Evolutionary conservation across 2,329 filamentous ascomycete genomes (phyloP), one percentile per base, ranked within the genome.

Genomic region (Pseudocercospora eumusae): DNA sequence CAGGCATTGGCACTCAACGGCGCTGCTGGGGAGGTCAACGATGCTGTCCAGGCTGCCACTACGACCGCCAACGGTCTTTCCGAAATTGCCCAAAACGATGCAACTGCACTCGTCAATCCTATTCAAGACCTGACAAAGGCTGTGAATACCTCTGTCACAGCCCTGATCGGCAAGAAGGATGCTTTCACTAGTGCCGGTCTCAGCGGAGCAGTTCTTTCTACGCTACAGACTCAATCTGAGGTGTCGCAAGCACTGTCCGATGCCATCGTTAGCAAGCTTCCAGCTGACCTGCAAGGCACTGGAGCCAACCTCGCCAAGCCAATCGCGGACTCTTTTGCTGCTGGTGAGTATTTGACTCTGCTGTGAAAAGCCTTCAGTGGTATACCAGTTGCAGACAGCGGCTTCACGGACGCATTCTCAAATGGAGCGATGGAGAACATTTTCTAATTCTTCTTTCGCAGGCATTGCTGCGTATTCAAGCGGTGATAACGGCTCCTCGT

Each of bases 181-280:
- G 11, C 18, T n/a, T 62, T 62, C 56, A 8, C 21, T 36, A 21
- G 3, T 6, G 56, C 49, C 18, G 60, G 60, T 31, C 60, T 62
- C 21, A 21, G 28, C 18, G 36, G 21, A 11, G 50, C 56, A 36
- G 60, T 62, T 36, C 60, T 62, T 20, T 33, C 49, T 7, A 49
- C 49, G 13, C 56, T 62, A 18, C 56, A 47, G 27, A 55, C 56
- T 2, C 60, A 59, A 42, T 28, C 52, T 5, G 33, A 47, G 15
- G 49, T 56, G 1, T 59, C 56, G 25, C 23, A 27, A 18, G 44
- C 23, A 21, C 40, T 62, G 15, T 31, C 50, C 7, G 40, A 40
- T 13, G 44, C 60, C 50, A 50, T 62, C 40, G 49, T 62, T 21
- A 21, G 25, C 60, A 62, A 62, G 40, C 56, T 62, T 20, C 60